Base-by-base conservation (phyloP, 177 flowering plant genomes). In the Tripterygium wilfordii region DNA sequence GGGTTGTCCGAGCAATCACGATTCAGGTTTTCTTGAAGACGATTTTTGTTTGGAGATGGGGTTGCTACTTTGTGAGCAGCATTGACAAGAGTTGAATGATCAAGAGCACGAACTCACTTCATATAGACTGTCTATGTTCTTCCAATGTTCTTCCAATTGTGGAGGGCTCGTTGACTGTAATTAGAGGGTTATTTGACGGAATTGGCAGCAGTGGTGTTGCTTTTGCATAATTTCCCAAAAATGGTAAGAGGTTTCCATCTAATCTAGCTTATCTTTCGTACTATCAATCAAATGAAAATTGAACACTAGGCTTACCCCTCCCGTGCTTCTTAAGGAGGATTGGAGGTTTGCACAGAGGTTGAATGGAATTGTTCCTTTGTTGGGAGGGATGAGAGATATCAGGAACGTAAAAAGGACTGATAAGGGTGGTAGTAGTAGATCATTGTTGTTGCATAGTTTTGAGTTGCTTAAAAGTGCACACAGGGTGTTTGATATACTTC, bases 261-360 rank as follows among this genome's bases (percentile, higher is more conserved):
- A 94, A 88, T 76, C 96, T 95, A 13, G 82, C 78, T 21, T 85
- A 91, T 45, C 54, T 71, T 21, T 58, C 76, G 14, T 91, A 85
- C 48, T 91, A 85, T 59, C 81, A 75, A 40, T 68, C 95, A 10
- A 77, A 91, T 53, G 79, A 16, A 85, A 85, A 33, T 55, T 88
- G 55, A 91, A 91, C 58, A 96, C 96, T 32, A 65, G 95, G 59
- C 74, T 91, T 35, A 95, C 96, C 0, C 95, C 84, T 1, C 95
- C 92, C 1, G 42, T 75, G 55, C 20, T 85, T 3, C 83, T 95
- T 2, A 81, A 76, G 63, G 98, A 85, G 75, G 95, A 87, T 58
- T 77, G 88, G 89, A 50, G 89, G 70, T 77, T 61, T 53, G 76
- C 85, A 0, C 94, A 90, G 61, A 68, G 96, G 66, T 49, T 87